Percentiles rank a stretch among this genome's conserved stretches.
These are phyloP conservation scores for Biscogniauxia sp. DNA, from an alignment of 2,329 filamentous ascomycete genomes.

Conservation along the genomic window DNA sequence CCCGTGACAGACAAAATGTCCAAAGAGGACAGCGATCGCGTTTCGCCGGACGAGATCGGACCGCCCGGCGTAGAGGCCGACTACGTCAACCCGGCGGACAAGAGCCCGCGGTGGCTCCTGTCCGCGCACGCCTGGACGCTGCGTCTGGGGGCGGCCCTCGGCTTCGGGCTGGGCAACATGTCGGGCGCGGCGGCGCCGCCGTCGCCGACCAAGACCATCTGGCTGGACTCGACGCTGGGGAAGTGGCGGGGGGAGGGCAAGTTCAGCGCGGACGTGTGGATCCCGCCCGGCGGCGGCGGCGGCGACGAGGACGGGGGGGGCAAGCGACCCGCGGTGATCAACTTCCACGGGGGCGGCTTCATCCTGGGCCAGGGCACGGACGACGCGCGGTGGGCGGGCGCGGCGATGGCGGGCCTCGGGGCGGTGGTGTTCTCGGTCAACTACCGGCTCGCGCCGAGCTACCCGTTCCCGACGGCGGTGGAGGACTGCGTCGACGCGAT, in stretches of 20 bases:
- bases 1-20: not conserved
- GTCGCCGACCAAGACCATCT: conserved; percentile 21
- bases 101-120: conserved; percentile 27
- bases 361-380: conserved; percentile 61
- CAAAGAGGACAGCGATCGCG: not conserved
- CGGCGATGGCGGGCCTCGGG: conserved; percentile 48
- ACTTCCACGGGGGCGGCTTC: conserved; percentile 67
- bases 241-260: conserved; percentile 20
- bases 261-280: conserved; percentile 27
- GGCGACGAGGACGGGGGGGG: too few relatives aligned
- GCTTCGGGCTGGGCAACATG: conserved; percentile 23
- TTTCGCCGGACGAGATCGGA: conserved; percentile 11
- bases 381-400: conserved; percentile 57
- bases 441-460: conserved; percentile 63
- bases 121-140: conserved; percentile 25
- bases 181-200: conserved; percentile 8
- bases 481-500: conserved; percentile 65
- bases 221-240: conserved; percentile 27
- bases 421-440: conserved; percentile 63
- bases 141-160: conserved; percentile 20
- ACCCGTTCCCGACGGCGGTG: conserved; percentile 61
- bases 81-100: conserved; percentile 24
- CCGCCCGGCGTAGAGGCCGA: conserved; percentile 22
- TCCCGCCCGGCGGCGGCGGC: conserved; percentile 23
- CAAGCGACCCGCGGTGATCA: conserved; percentile 52